These are phyloP conservation scores for Candida maesae DNA, from an alignment of 805 yeast species.

Conservation along the genomic window DNA sequence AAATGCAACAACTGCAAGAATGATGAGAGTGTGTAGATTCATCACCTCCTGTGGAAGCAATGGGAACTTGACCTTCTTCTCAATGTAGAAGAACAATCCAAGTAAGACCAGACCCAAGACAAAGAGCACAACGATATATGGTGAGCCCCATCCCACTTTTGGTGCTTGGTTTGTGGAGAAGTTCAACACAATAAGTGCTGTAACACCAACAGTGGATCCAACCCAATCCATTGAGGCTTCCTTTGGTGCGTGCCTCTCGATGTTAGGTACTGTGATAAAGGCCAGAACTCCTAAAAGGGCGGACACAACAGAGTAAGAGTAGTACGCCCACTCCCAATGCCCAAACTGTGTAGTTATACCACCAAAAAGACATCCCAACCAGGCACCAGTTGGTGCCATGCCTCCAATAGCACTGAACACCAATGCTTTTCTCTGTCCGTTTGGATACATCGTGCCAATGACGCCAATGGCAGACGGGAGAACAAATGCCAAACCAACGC, in stretches of 20 bases:
- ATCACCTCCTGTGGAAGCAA: conserved; percentile 50
- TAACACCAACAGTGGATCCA: conserved; percentile 56
- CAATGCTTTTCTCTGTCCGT: conserved; percentile 46
- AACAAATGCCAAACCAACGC: conserved; percentile 56
- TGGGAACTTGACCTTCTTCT: conserved; percentile 44
- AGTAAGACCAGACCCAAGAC: conserved; percentile 45
- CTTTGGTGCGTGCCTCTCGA: conserved; percentile 18
- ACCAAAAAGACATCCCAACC: conserved; percentile 48
- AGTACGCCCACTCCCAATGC: conserved; percentile 51
- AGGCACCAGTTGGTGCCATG: conserved; percentile 59
- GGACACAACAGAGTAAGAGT: conserved; percentile 36
- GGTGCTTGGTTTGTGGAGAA: conserved; percentile 79
- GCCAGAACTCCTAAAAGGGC: conserved; percentile 29
- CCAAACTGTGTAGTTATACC: conserved; percentile 42
- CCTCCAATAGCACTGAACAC: conserved; percentile 55
- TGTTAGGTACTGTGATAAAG: conserved; percentile 32
- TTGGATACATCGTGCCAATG: conserved; percentile 42
- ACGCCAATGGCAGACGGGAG: conserved; percentile 60
- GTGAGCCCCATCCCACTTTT: conserved; percentile 57
- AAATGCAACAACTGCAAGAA: conserved; percentile 46
- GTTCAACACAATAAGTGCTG: conserved; percentile 59
- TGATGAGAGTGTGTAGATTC: conserved; percentile 41
- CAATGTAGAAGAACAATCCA: conserved; percentile 44
- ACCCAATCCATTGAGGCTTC: conserved; percentile 40
- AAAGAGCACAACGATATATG: conserved; percentile 55